Conservation (phyloP, 169 alveolate genomes). For the Eimeria zaria region DNA sequence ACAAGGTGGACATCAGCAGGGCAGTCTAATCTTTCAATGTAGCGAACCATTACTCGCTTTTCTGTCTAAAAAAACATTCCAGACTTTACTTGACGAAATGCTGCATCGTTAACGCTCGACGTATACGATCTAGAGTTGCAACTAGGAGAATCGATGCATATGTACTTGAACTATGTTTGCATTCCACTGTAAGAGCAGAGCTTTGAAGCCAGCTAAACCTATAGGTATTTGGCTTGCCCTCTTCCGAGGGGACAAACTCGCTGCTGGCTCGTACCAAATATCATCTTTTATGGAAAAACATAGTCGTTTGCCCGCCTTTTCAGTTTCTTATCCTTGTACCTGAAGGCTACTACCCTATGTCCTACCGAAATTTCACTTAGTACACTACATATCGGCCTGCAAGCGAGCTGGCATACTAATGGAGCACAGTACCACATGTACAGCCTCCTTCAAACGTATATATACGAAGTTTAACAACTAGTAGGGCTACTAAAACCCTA, state of each 20-base stretch:
- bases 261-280: not conserved
- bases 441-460: not conserved
- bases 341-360: not conserved
- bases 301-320: not conserved
- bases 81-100: not conserved
- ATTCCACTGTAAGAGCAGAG: not conserved
- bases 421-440: not conserved
- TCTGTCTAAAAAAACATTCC: not conserved
- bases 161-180: not conserved
- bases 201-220: not conserved
- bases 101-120: not conserved
- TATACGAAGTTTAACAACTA: not conserved
- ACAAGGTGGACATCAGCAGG: constrained; percentile 63
- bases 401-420: not conserved
- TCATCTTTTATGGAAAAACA: not conserved
- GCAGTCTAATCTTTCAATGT: not conserved
- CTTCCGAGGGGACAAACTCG: not conserved
- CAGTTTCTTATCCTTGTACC: not conserved
- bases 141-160: not conserved
- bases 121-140: not conserved
- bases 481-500: not conserved
- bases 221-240: no score
- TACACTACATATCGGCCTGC: not conserved
- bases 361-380: not conserved
- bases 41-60: not conserved